Evolutionary conservation across 208 protist species (phyloP).

Genomic region (Crithidia brevicula): DNA sequence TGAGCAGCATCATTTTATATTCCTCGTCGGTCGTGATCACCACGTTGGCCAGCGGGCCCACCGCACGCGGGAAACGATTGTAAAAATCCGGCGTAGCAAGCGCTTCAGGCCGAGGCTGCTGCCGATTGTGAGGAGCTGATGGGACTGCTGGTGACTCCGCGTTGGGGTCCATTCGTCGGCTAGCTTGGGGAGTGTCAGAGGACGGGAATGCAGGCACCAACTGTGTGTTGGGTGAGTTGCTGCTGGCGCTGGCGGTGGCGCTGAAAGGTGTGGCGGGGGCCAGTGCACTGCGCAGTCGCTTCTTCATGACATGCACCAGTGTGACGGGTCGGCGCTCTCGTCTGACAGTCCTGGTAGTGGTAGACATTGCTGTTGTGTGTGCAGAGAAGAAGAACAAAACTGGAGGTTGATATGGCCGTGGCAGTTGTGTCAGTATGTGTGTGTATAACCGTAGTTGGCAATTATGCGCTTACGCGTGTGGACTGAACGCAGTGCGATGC

Average conservation of each 20-base stretch:
- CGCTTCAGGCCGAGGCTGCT: background rate
- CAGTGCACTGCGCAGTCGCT: background rate
- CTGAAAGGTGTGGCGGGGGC: background rate
- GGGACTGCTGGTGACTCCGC: background rate
- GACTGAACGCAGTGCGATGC: too few relatives aligned
- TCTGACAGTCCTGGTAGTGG: background rate
- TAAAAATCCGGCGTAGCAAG: constrained; percentile 9
- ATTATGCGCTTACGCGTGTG: too few relatives aligned
- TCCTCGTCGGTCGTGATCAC: constrained; percentile 1
- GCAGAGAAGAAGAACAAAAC: too few relatives aligned
- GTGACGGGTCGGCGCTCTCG: background rate
- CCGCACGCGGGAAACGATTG: constrained; percentile 5
- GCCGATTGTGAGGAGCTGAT: background rate
- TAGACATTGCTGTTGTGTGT: too few relatives aligned
- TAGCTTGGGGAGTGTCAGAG: background rate
- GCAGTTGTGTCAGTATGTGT: too few relatives aligned
- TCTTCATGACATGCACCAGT: background rate
- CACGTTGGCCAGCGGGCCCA: constrained; percentile 5
- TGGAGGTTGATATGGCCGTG: too few relatives aligned
- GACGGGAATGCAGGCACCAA: background rate
- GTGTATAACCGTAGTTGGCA: too few relatives aligned
- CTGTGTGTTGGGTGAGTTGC: background rate
- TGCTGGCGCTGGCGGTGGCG: background rate
- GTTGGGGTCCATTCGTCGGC: too few relatives aligned
- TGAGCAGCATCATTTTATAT: background rate